A percentile compares a stretch with the other conserved stretches of the same genome.
Evolutionary conservation across 305 asterid species (phyloP).

Genomic region (Fraxinus angustifolia): DNA sequence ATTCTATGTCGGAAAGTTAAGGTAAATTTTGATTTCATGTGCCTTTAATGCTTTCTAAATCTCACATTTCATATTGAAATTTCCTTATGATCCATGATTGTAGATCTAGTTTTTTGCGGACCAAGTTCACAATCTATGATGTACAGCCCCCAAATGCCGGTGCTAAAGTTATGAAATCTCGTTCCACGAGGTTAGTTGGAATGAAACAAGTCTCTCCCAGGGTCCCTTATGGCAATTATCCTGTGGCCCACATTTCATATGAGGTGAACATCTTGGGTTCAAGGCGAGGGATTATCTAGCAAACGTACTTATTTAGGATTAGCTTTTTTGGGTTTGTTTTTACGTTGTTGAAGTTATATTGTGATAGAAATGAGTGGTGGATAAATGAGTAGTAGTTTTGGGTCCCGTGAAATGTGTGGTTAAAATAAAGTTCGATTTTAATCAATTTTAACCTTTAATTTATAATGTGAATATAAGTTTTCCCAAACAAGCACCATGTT

Average conservation of each 20-base stretch:
- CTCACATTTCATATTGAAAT: background rate
- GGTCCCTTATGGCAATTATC: slow-evolving; percentile 75
- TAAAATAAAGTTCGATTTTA: background rate
- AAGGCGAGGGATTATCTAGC: slow-evolving; percentile 44
- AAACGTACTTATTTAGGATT: background rate
- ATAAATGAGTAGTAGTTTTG: background rate
- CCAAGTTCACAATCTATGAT: slow-evolving; percentile 85
- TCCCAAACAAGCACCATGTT: background rate
- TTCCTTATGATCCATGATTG: slow-evolving; percentile 17
- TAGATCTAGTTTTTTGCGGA: slow-evolving; percentile 93
- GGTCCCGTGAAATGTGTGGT: background rate
- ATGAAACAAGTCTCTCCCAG: slow-evolving; percentile 74
- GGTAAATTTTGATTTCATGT: slow-evolving; percentile 36
- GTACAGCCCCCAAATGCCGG: slow-evolving; percentile 74
- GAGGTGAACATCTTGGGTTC: slow-evolving; percentile 87
- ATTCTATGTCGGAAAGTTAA: slow-evolving; percentile 71
- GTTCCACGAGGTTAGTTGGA: slow-evolving; percentile 65
- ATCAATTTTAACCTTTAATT: background rate
- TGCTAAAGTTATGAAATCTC: slow-evolving; percentile 61
- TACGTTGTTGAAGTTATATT: background rate
- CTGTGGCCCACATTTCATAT: slow-evolving; percentile 79
- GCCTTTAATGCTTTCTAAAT: background rate
- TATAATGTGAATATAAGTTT: background rate
- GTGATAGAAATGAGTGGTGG: background rate
- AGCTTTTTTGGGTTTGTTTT: background rate